Base-by-base conservation (phyloP, 176 grass and related monocot genomes). In the Carex pumila region DNA sequence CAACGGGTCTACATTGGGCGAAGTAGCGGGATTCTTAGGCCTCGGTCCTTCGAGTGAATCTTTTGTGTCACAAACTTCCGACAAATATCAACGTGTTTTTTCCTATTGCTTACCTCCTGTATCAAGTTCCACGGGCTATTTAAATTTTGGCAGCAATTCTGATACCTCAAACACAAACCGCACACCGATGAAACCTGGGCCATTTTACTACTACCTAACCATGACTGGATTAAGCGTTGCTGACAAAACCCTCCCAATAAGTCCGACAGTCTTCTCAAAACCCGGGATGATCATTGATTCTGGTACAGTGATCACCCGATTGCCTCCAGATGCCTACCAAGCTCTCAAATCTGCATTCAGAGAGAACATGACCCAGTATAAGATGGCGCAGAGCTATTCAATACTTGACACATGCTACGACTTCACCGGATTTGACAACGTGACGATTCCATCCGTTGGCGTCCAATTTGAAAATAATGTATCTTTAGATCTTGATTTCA, bases 341-440 rank as follows among this genome's bases (percentile, higher is more conserved):
- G 74, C 85, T 0, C 79, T 92, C 6, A 68, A 79, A 10, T 29
- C 65, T 7, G 53, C 57, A 74, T 89, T 88, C 71, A 64, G 83
- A 75, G 32, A 75, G 1, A 43, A 83, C 18, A 92, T 92, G 88
- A 49, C 31, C 5, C 9, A 43, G 0, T 92, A 90, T 71, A 37
- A 25, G 55, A 34, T 45, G 79, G 63, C 65, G n/a, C 64, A 83
- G 2, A 9, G 67, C 14, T 0, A 22, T 54, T 2, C 12, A 0
- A 1, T 12, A 11, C 56, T 90, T 0, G 88, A 92, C 71, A 92
- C 91, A 9, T 92, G 88, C 57, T 90, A 92, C 32, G 34, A 89
- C 67, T 81, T 92, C 17, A 83, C 81, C 0, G 85, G 90, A 7
- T 36, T 36, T 9, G 8, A 79, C 22, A 55, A 18, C 7, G 32